These are phyloP conservation scores for Sarocladiaceae sp. DNA, from an alignment of 2,329 filamentous ascomycete genomes.

Conservation along the genomic window DNA sequence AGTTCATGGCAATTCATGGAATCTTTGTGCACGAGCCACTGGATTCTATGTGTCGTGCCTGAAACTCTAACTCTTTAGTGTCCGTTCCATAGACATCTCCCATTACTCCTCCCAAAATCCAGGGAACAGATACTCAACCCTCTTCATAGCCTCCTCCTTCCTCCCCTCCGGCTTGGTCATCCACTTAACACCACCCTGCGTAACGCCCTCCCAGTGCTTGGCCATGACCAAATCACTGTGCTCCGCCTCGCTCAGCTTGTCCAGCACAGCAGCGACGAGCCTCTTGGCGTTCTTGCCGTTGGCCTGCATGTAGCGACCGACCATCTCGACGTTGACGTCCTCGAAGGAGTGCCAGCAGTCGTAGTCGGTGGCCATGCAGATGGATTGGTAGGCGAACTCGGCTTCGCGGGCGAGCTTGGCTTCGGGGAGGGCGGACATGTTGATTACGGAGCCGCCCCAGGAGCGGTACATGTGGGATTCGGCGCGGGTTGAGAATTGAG, in stretches of 20 bases:
- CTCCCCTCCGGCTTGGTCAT: conserved; percentile 80
- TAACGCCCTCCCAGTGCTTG: conserved; percentile 74
- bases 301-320: conserved; percentile 92
- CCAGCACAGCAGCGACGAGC: conserved; percentile 81
- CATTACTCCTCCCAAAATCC: conserved; percentile 56
- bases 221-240: conserved; percentile 71
- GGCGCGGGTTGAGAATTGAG: conserved; percentile 93
- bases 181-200: conserved; percentile 71
- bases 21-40: too few relatives aligned
- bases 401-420: conserved; percentile 95
- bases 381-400: conserved; percentile 95
- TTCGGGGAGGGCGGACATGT: conserved; percentile 95
- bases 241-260: conserved; percentile 76
- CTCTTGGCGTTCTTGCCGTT: conserved; percentile 84
- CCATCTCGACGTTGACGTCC: conserved; percentile 93
- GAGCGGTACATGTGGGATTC: conserved; percentile 93
- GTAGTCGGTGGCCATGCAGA: conserved; percentile 99
- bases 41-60: too few relatives aligned
- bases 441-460: conserved; percentile 94
- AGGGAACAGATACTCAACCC: conserved; percentile 82
- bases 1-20: too few relatives aligned
- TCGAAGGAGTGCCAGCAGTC: conserved; percentile 90
- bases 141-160: conserved; percentile 70
- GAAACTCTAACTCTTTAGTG: too few relatives aligned
- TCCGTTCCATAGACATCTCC: not conserved